A percentile compares a stretch with the other conserved stretches of the same genome.
phyloP scores from a whole-genome alignment of 2,329 filamentous ascomycete genomes.

The Cyclaneusma minus region DNA sequence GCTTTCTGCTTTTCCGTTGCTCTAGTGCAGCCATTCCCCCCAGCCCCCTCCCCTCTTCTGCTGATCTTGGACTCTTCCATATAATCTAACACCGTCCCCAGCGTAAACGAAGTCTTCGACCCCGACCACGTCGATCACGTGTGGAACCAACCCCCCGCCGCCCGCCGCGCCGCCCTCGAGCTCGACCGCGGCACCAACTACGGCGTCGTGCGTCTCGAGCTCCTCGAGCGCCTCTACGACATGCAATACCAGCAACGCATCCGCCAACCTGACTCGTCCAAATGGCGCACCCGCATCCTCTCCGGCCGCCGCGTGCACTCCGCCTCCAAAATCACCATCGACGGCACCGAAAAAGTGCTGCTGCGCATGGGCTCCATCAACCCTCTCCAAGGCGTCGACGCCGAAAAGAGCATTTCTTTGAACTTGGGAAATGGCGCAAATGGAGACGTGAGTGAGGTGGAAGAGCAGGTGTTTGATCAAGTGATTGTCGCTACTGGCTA shows the following conservation, averaged over 20 bases:
- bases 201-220: slow-evolving; percentile 76
- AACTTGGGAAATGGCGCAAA: slow-evolving; percentile 25
- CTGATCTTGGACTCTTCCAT: slow-evolving; percentile 1
- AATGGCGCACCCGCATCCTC: slow-evolving; percentile 74
- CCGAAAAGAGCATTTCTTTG: no score
- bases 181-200: slow-evolving; percentile 84
- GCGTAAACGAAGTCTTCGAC: slow-evolving; percentile 94
- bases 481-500: slow-evolving; percentile 86
- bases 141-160: slow-evolving; percentile 47
- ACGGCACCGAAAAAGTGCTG: slow-evolving; percentile 31
- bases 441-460: slow-evolving; percentile 17
- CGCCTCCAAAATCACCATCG: no score
- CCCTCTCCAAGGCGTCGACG: slow-evolving; percentile 26
- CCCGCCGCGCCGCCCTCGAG: slow-evolving; percentile 41
- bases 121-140: slow-evolving; percentile 67
- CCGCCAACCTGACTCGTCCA: slow-evolving; percentile 45
- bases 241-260: slow-evolving; percentile 76
- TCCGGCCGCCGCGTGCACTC: slow-evolving; percentile 52
- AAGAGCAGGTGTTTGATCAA: slow-evolving; percentile 51
- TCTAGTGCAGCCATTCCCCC: slow-evolving; percentile 1
- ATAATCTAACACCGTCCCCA: slow-evolving; percentile 25
- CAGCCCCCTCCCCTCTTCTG: background rate
- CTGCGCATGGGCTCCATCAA: slow-evolving; percentile 41
- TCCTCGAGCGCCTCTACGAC: slow-evolving; percentile 82
- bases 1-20: slow-evolving; percentile 1